A percentile compares a stretch with the other conserved stretches of the same genome.
phyloP scores from a whole-genome alignment of 352 stramenopile genomes.

The Globisporangium abappressorium region DNA sequence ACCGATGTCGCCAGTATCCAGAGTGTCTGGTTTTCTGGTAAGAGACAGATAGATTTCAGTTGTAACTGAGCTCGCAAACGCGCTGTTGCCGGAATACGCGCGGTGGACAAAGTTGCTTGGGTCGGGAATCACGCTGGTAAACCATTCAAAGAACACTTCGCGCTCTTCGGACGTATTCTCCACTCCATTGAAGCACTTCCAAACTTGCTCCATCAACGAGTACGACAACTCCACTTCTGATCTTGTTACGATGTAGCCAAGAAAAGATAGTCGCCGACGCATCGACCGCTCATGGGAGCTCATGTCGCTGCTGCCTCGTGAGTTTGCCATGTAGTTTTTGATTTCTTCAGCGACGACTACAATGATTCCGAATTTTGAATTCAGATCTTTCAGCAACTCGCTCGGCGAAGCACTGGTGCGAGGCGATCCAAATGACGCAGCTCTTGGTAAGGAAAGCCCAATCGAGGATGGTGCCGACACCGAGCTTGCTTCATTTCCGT shows the following conservation, averaged over 20 bases:
- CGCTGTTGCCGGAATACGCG: conserved; percentile 56
- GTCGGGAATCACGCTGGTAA: conserved; percentile 60
- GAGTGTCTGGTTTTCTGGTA: conserved; percentile 23
- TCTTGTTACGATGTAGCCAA: conserved; percentile 72
- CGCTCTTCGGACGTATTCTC: conserved; percentile 33
- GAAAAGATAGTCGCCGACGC: conserved; percentile 59
- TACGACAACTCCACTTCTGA: conserved; percentile 70
- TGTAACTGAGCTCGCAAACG: conserved; percentile 48
- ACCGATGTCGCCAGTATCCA: conserved; percentile 12
- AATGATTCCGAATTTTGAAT: conserved; percentile 60
- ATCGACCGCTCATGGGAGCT: conserved; percentile 20
- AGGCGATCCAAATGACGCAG: conserved; percentile 19
- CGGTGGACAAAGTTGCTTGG: conserved; percentile 71
- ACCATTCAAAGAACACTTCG: conserved; percentile 76
- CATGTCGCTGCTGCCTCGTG: conserved; percentile 1
- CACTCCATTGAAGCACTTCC: conserved; percentile 45
- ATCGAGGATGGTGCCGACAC: conserved; percentile 35
- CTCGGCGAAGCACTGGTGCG: conserved; percentile 40
- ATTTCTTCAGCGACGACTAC: conserved; percentile 58
- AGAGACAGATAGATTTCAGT: conserved; percentile 50
- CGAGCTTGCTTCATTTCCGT: conserved; percentile 33
- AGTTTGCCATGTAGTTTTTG: conserved; percentile 32
- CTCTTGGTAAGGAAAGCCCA: conserved; percentile 31
- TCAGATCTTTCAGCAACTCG: conserved; percentile 66
- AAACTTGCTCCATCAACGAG: conserved; percentile 56